These are phyloP conservation scores for Breviolum minutum DNA, from an alignment of 73 alveolate species.

Conservation along the genomic window DNA sequence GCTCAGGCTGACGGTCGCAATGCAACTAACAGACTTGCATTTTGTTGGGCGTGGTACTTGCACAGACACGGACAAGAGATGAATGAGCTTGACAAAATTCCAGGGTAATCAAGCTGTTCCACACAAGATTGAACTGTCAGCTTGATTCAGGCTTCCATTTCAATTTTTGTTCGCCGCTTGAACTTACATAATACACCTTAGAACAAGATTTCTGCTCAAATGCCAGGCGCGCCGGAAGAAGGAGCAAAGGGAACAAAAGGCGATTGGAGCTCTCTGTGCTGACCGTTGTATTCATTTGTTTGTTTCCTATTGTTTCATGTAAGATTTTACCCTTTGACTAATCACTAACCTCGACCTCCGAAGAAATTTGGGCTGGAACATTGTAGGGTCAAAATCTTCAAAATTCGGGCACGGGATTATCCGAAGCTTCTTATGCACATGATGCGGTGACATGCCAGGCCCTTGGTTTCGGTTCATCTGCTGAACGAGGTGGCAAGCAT, in stretches of 20 bases:
- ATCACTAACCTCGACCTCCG: too few relatives aligned
- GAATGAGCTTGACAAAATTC: too few relatives aligned
- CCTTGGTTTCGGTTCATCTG: slow-evolving; percentile 28
- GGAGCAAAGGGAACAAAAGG: slow-evolving; percentile 38
- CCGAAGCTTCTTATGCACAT: not conserved
- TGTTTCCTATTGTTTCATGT: too few relatives aligned
- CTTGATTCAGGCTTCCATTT: not conserved
- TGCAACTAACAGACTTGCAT: not conserved
- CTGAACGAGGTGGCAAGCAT: slow-evolving; percentile 9
- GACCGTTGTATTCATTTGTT: too few relatives aligned
- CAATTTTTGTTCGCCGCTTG: not conserved
- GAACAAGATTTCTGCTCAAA: not conserved
- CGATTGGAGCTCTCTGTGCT: not conserved
- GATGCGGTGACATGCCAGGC: not conserved
- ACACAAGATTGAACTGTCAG: too few relatives aligned
- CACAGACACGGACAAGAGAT: too few relatives aligned
- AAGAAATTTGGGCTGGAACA: not conserved
- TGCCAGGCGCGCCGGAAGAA: slow-evolving; percentile 34
- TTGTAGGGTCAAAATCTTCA: not conserved
- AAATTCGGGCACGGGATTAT: too few relatives aligned
- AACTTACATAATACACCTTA: not conserved
- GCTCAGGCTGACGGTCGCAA: too few relatives aligned
- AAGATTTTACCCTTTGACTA: too few relatives aligned
- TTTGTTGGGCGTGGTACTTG: not conserved
- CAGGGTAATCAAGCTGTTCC: too few relatives aligned